Evolutionary conservation across 306 rosid genomes (phyloP).

Genomic region (Vigna unguiculata): DNA sequence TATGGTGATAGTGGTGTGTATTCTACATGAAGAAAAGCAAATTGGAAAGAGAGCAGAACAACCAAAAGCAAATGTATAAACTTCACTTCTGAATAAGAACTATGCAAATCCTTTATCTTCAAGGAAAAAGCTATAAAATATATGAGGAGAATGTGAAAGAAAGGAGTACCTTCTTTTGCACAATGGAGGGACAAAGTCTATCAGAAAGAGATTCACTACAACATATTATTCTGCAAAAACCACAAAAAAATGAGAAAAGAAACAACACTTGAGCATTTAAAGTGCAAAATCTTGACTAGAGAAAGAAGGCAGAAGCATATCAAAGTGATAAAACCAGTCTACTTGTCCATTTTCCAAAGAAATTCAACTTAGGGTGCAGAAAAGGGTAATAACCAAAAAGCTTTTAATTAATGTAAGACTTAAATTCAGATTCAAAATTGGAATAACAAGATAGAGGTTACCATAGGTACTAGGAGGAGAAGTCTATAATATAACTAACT

Average conservation of each 20-base stretch:
- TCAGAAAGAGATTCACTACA: not conserved
- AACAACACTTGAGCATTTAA: not conserved
- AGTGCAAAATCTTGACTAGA: not conserved
- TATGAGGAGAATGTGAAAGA: not conserved
- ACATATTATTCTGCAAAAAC: not conserved
- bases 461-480: too few species aligned
- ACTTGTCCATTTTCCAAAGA: not conserved
- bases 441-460: too few species aligned
- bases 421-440: too few species aligned
- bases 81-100: not conserved
- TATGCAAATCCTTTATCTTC: not conserved
- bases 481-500: too few species aligned
- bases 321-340: not conserved
- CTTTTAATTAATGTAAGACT: too few species aligned
- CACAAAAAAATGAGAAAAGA: not conserved
- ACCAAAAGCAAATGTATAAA: not conserved
- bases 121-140: not conserved
- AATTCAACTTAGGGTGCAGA: too few species aligned
- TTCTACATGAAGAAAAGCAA: not conserved
- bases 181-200: not conserved
- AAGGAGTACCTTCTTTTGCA: not conserved
- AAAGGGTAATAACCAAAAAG: too few species aligned
- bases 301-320: not conserved
- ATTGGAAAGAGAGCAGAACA: not conserved
- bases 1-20: not conserved